phyloP scores from a whole-genome alignment of 2,329 filamentous ascomycete species.

The Pezicula carpinea region DNA sequence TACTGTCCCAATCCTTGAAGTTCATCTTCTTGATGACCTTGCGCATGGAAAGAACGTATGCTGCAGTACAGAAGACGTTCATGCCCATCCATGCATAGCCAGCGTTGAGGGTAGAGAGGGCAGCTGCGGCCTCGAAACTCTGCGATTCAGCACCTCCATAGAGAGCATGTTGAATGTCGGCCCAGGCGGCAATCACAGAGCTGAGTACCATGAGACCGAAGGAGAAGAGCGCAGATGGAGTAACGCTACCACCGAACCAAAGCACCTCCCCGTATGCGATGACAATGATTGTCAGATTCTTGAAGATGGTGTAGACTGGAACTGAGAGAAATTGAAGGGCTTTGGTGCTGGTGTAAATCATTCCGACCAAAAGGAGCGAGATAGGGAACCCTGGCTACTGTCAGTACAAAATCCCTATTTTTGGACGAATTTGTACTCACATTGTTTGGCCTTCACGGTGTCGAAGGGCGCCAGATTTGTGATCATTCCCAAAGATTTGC shows the following conservation, averaged over 20 bases:
- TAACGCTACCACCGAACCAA: constrained; percentile 94
- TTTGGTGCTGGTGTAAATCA: constrained; percentile 98
- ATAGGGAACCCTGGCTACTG: constrained; percentile 78
- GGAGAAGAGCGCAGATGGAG: constrained; percentile 79
- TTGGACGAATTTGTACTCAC: constrained; percentile 37
- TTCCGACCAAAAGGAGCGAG: constrained; percentile 90
- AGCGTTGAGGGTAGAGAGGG: constrained; percentile 85
- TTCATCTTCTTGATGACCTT: constrained; percentile 99
- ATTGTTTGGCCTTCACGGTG: constrained; percentile 83
- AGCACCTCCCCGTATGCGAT: constrained; percentile 98
- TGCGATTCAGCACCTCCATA: constrained; percentile 34
- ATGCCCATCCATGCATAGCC: constrained; percentile 98
- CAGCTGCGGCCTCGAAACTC: constrained; percentile 57
- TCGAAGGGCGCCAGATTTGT: constrained; percentile 80
- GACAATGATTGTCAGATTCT: constrained; percentile 98
- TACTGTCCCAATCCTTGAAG: constrained; percentile 99
- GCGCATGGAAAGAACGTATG: constrained; percentile 88
- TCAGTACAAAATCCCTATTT: constrained; percentile 5
- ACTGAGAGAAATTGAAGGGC: constrained; percentile 95
- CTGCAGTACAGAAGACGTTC: constrained; percentile 92
- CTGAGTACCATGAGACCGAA: constrained; percentile 97
- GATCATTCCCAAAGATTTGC: constrained; percentile 79
- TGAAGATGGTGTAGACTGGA: constrained; percentile 99
- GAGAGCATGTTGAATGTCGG: constrained; percentile 85
- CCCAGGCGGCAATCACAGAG: constrained; percentile 93